Evolutionary conservation across 2,329 filamentous ascomycete genomes (phyloP).

Genomic region (Grosmannia serpens): DNA sequence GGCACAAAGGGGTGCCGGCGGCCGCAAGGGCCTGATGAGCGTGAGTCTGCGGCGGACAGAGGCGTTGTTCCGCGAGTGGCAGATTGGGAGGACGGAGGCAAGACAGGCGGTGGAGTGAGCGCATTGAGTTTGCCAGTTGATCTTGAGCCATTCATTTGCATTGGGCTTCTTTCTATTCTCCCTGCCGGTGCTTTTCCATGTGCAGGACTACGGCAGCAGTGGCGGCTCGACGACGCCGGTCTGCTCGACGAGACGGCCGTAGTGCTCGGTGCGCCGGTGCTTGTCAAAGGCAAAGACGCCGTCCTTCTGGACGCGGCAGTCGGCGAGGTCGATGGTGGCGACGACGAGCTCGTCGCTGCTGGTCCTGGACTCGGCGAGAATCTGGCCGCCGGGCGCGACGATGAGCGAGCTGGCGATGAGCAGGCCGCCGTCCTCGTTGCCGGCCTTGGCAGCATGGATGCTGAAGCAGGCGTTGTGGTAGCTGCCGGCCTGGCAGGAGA

Average conservation of each 20-base stretch:
- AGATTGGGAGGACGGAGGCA: neutral
- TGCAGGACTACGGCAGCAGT: neutral
- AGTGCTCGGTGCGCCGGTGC: slow-evolving; percentile 30
- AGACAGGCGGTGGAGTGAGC: neutral
- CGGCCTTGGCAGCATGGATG: slow-evolving; percentile 33
- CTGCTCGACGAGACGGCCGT: slow-evolving; percentile 25
- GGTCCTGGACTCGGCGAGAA: slow-evolving; percentile 35
- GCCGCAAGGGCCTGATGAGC: neutral
- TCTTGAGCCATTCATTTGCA: too few relatives aligned
- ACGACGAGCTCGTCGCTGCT: slow-evolving; percentile 36
- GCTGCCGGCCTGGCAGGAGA: slow-evolving; percentile 35
- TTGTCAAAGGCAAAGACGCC: slow-evolving; percentile 32
- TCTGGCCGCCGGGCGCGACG: slow-evolving; percentile 32
- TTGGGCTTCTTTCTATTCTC: too few relatives aligned
- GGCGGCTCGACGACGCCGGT: slow-evolving; percentile 22
- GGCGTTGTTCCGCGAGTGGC: slow-evolving; percentile 2
- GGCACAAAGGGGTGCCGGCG: neutral
- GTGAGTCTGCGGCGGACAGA: neutral
- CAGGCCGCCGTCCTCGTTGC: slow-evolving; percentile 29
- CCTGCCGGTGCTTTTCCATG: too few relatives aligned
- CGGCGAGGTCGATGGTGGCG: slow-evolving; percentile 34
- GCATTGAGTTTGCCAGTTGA: too few relatives aligned
- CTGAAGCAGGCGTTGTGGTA: slow-evolving; percentile 40
- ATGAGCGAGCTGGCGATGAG: slow-evolving; percentile 37
- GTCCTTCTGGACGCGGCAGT: slow-evolving; percentile 34